A percentile compares a stretch with the other conserved stretches of the same genome.
Conservation (phyloP, 495 filamentous ascomycete species). For the Viridothelium virens region DNA sequence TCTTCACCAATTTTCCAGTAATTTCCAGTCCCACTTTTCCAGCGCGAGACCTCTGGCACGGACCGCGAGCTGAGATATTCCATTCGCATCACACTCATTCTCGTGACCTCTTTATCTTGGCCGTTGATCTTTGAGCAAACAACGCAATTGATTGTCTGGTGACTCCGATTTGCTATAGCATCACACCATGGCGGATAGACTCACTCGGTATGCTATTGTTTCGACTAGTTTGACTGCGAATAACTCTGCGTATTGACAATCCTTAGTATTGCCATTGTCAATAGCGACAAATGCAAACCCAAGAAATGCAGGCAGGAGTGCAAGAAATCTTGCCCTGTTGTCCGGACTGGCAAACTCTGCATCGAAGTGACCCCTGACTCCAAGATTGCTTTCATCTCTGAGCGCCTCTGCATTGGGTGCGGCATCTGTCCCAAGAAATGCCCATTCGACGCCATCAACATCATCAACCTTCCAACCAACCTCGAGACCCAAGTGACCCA, state of each 20-base stretch:
- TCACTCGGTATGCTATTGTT: conserved; percentile 52
- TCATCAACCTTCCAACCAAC: conserved; percentile 99
- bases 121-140: not conserved
- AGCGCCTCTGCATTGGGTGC: conserved; percentile 90
- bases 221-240: conserved; percentile 33
- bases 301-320: conserved; percentile 80
- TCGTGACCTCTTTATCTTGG: no score
- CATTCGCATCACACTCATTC: no score
- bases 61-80: no score
- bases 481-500: conserved; percentile 96
- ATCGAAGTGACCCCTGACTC: conserved; percentile 86
- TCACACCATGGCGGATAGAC: conserved; percentile 68
- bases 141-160: not conserved
- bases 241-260: not conserved
- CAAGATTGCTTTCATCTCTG: conserved; percentile 96
- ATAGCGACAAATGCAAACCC: conserved; percentile 67
- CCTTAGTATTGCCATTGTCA: conserved; percentile 90
- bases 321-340: conserved; percentile 98
- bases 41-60: no score
- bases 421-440: conserved; percentile 99
- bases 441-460: conserved; percentile 97
- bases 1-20: no score
- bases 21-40: no score
- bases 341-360: conserved; percentile 94
- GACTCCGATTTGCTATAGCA: not conserved